A percentile compares a stretch with the other conserved stretches of the same genome.
Evolutionary conservation across 306 rosid genomes (phyloP).

Genomic region (Purshia tridentata): DNA sequence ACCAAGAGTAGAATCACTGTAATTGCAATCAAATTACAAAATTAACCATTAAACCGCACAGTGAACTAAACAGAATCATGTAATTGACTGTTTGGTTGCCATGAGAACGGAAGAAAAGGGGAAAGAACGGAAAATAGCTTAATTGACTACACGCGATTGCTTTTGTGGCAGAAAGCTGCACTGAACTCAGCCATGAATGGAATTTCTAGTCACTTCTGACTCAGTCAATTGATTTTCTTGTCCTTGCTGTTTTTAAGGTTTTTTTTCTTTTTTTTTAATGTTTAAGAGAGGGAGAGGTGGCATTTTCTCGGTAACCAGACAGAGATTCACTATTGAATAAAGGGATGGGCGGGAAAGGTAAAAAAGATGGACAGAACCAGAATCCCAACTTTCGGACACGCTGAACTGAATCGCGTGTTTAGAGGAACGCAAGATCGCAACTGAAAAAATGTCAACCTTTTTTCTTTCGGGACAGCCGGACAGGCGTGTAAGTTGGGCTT

Average conservation of each 20-base stretch:
- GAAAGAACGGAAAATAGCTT: neutral
- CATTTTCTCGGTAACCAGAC: conserved; percentile 2
- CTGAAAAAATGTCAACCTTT: no score
- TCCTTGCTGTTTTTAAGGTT: neutral
- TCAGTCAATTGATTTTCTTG: no score
- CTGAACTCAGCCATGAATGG: no score
- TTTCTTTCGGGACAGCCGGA: no score
- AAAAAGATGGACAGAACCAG: neutral
- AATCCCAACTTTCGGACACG: neutral
- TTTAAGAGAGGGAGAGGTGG: neutral
- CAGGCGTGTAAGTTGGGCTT: no score
- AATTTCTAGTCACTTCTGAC: no score
- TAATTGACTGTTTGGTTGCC: neutral
- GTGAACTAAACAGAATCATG: neutral
- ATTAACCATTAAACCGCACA: neutral
- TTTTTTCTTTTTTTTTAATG: neutral
- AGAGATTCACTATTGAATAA: neutral
- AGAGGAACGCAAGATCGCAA: no score
- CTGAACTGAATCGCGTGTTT: neutral
- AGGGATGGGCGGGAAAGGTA: neutral
- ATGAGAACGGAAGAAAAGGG: neutral
- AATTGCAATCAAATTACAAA: conserved; percentile 6
- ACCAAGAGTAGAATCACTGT: neutral
- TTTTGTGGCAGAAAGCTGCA: no score
- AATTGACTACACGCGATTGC: no score